A percentile compares a stretch with the other conserved stretches of the same genome.
Conservation (phyloP, 805 yeast species). For the Kazachstania martiniae region DNA sequence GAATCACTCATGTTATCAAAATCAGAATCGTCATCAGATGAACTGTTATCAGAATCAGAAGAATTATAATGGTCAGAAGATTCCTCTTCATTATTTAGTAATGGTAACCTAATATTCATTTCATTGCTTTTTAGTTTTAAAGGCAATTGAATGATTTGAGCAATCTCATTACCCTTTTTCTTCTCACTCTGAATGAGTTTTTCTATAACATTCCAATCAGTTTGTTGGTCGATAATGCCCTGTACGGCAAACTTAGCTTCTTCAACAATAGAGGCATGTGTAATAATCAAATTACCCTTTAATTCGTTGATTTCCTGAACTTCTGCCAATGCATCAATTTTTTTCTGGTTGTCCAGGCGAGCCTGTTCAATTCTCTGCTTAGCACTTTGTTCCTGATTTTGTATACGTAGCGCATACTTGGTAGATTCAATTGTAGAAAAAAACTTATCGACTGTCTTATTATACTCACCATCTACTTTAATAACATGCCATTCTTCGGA, state of each 20-base stretch:
- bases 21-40: slow-evolving; percentile 9
- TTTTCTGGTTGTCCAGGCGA: slow-evolving; percentile 55
- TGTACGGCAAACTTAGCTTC: slow-evolving; percentile 61
- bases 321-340: slow-evolving; percentile 51
- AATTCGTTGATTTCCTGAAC: slow-evolving; percentile 53
- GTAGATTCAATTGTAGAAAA: slow-evolving; percentile 80
- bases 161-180: slow-evolving; percentile 50
- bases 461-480: slow-evolving; percentile 49
- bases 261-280: slow-evolving; percentile 60
- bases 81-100: slow-evolving; percentile 26
- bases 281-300: slow-evolving; percentile 66
- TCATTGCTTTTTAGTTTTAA: slow-evolving; percentile 60
- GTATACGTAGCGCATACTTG: slow-evolving; percentile 61
- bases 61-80: slow-evolving; percentile 10
- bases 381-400: slow-evolving; percentile 68
- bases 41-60: slow-evolving; percentile 6
- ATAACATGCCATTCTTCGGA: slow-evolving; percentile 28
- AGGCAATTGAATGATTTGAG: slow-evolving; percentile 52
- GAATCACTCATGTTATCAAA: slow-evolving; percentile 11
- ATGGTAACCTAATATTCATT: slow-evolving; percentile 46
- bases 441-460: slow-evolving; percentile 69
- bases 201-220: slow-evolving; percentile 92
- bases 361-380: slow-evolving; percentile 66
- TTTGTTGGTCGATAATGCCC: slow-evolving; percentile 60
- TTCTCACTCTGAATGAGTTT: slow-evolving; percentile 62